phyloP scores from a whole-genome alignment of 139 green algal genomes.

The Mesotaenium endlicherianum region DNA sequence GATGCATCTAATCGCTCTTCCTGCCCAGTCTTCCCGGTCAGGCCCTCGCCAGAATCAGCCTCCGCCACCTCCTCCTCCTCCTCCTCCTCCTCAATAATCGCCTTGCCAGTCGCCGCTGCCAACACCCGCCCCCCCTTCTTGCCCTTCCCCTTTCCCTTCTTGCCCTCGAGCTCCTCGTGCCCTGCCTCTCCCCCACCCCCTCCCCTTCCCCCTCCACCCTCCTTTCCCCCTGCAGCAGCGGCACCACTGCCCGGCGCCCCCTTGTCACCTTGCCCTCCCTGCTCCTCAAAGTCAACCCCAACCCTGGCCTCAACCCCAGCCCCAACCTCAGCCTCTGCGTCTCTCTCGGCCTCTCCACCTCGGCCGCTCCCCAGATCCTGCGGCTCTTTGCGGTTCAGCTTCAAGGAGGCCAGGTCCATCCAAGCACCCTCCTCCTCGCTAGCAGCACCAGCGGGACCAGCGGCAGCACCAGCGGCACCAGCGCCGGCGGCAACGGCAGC shows the following conservation, averaged over 20 bases:
- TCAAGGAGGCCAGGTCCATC: too few species aligned
- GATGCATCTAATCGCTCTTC: too few species aligned
- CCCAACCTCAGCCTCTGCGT: background rate
- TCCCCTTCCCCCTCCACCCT: background rate
- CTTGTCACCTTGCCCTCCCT: too few species aligned
- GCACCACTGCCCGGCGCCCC: too few species aligned
- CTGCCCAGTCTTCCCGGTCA: background rate
- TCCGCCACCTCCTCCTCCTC: slow-evolving; percentile 5
- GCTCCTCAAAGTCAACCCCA: background rate
- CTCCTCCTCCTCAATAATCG: slow-evolving; percentile 2
- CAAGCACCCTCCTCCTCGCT: background rate
- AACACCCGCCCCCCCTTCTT: background rate
- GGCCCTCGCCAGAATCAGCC: too few species aligned
- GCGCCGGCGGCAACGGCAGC: background rate
- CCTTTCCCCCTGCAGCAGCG: background rate
- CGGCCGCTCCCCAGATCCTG: too few species aligned
- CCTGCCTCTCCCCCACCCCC: background rate
- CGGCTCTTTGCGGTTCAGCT: background rate
- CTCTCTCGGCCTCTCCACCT: background rate
- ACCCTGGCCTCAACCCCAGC: too few species aligned
- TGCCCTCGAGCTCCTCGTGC: background rate
- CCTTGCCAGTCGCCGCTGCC: too few species aligned
- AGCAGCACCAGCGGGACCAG: background rate
- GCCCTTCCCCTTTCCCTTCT: background rate
- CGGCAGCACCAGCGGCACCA: background rate